Evolutionary conservation across 768 basidiomycete species (phyloP).

Genomic region (Agaricus subrufescens): DNA sequence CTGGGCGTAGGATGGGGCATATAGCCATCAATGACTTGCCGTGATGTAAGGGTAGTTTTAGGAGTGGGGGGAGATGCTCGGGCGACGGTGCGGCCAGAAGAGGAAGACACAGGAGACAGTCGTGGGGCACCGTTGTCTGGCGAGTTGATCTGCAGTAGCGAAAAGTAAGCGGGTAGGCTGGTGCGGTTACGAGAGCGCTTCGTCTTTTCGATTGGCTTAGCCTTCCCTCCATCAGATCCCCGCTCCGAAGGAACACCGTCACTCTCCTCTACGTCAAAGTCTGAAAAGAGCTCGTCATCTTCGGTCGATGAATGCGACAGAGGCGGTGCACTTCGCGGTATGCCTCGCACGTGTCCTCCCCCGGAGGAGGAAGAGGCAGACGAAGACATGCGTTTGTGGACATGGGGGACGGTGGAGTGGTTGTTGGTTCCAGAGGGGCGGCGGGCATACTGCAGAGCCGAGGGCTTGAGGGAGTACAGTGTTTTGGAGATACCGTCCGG

Average conservation of each 20-base stretch:
- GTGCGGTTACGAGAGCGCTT: slow-evolving; percentile 62
- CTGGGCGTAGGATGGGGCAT: slow-evolving; percentile 40
- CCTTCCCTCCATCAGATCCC: slow-evolving; percentile 18
- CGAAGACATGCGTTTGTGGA: slow-evolving; percentile 52
- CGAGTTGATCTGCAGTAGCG: slow-evolving; percentile 54
- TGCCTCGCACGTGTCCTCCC: slow-evolving; percentile 27
- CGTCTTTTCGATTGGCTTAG: slow-evolving; percentile 28
- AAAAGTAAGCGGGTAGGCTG: slow-evolving; percentile 73
- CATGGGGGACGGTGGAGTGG: slow-evolving; percentile 51
- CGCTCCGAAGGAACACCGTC: slow-evolving; percentile 19
- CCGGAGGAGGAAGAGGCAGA: slow-evolving; percentile 24
- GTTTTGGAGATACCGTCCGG: slow-evolving; percentile 42
- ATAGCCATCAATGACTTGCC: slow-evolving; percentile 20
- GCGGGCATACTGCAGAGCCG: slow-evolving; percentile 60
- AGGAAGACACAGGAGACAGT: slow-evolving; percentile 40
- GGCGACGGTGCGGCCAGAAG: slow-evolving; percentile 41
- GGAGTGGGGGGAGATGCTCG: slow-evolving; percentile 61
- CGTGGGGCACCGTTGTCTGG: slow-evolving; percentile 23
- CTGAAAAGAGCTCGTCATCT: slow-evolving; percentile 41
- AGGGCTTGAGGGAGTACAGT: slow-evolving; percentile 30
- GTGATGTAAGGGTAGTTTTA: slow-evolving; percentile 35
- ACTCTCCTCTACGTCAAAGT: slow-evolving; percentile 29
- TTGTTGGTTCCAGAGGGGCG: slow-evolving; percentile 70
- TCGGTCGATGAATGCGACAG: slow-evolving; percentile 35
- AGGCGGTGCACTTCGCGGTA: slow-evolving; percentile 39